Evolutionary conservation across 257 asterid species (phyloP).

Genomic region (Misopates orontium): DNA sequence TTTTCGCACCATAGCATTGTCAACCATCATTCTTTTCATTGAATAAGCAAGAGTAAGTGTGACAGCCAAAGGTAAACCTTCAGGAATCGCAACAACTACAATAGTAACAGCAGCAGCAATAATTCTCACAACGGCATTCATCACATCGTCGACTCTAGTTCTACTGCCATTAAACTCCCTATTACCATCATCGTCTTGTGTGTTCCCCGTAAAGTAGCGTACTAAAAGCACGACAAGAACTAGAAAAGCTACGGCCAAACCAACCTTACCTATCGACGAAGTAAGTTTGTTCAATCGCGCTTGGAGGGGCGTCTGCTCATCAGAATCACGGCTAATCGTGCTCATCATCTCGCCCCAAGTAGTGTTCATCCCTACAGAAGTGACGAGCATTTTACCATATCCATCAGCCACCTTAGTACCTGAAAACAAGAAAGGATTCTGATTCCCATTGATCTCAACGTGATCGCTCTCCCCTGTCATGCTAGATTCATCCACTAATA

Average conservation of each 20-base stretch:
- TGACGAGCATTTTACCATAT: conserved; percentile 30
- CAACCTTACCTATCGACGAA: conserved; percentile 27
- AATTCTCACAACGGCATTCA: conserved; percentile 20
- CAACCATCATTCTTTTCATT: conserved; percentile 36
- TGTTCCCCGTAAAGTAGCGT: conserved; percentile 31
- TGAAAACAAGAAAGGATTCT: conserved; percentile 33
- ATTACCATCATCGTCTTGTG: conserved; percentile 29
- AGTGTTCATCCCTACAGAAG: conserved; percentile 36
- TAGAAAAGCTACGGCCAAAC: conserved; percentile 27
- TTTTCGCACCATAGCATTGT: conserved; percentile 26
- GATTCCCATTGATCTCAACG: conserved; percentile 12
- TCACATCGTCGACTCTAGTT: conserved; percentile 9
- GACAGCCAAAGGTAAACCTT: conserved; percentile 34
- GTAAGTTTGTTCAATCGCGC: conserved; percentile 27
- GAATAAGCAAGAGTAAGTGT: conserved; percentile 31
- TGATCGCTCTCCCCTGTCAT: conserved; percentile 28
- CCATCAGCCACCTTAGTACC: conserved; percentile 32
- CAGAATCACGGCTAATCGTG: conserved; percentile 25
- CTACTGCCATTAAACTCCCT: conserved; percentile 17
- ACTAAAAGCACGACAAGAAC: conserved; percentile 23
- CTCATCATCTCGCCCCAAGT: conserved; percentile 40
- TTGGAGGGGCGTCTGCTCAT: conserved; percentile 34
- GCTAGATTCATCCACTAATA: conserved; percentile 36
- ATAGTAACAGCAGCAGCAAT: conserved; percentile 31
- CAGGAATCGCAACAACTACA: conserved; percentile 39